These are phyloP conservation scores for Venturia pyrina DNA, from an alignment of 2,329 filamentous ascomycete genomes.

Conservation along the genomic window DNA sequence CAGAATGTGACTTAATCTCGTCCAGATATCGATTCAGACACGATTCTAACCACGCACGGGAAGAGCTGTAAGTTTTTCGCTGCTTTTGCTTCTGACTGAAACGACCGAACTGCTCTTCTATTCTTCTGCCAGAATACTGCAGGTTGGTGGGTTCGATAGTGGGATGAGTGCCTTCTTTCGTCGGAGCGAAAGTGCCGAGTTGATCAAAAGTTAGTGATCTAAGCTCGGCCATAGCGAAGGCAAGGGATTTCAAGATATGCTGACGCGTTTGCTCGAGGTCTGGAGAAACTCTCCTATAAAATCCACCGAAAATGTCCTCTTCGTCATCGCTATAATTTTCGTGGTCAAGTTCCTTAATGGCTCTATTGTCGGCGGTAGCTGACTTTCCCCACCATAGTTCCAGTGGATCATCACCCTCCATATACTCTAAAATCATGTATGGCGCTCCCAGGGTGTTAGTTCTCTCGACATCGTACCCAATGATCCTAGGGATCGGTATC, in stretches of 20 bases:
- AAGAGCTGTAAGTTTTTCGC: neutral
- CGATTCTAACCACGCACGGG: neutral
- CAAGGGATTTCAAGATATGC: conserved; percentile 5
- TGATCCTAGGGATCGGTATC: conserved; percentile 4
- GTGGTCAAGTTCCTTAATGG: too few species aligned
- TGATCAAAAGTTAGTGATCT: neutral
- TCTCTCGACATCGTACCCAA: neutral
- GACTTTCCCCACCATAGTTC: neutral
- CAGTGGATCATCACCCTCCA: neutral
- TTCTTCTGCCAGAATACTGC: neutral
- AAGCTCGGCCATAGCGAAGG: neutral
- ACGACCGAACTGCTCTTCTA: neutral
- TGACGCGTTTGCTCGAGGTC: conserved; percentile 1
- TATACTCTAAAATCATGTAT: neutral
- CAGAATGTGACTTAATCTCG: neutral
- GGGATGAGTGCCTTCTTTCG: neutral
- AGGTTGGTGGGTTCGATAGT: neutral
- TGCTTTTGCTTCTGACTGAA: neutral
- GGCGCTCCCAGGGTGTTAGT: neutral
- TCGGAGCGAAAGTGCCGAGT: neutral
- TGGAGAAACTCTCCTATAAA: neutral
- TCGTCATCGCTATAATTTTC: neutral
- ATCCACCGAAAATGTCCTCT: neutral
- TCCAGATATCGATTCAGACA: neutral
- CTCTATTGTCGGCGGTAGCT: too few species aligned